These are phyloP conservation scores for Phytophthora pini DNA, from an alignment of 352 stramenopile species.

Conservation along the genomic window DNA sequence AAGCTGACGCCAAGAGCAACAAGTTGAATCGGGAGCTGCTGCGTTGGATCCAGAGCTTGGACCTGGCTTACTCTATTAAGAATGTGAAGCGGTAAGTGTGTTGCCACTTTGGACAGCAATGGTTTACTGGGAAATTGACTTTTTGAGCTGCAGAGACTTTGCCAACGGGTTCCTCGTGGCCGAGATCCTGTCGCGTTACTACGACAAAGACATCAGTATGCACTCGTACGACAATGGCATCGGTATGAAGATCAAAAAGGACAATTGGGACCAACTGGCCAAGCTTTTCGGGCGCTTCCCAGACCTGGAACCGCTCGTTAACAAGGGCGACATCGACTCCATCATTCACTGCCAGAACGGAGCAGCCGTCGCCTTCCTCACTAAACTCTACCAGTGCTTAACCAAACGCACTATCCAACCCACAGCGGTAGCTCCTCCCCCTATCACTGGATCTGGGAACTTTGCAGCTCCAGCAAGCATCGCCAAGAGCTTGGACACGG, in stretches of 20 bases:
- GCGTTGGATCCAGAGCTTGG: conserved; percentile 93
- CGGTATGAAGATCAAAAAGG: conserved; percentile 89
- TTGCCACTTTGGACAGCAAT: not conserved
- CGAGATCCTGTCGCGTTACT: conserved; percentile 93
- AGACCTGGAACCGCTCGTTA: conserved; percentile 68
- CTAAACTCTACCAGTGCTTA: conserved; percentile 91
- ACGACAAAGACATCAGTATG: conserved; percentile 94
- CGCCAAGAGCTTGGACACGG: conserved; percentile 32
- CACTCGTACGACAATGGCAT: conserved; percentile 94
- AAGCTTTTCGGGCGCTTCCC: conserved; percentile 81
- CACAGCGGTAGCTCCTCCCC: conserved; percentile 32
- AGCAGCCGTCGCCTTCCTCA: conserved; percentile 84
- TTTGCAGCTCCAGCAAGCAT: conserved; percentile 23
- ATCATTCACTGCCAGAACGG: conserved; percentile 93
- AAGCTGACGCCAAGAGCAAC: conserved; percentile 44
- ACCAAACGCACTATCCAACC: conserved; percentile 89
- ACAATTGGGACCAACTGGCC: conserved; percentile 92
- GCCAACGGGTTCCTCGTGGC: conserved; percentile 92
- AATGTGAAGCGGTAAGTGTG: conserved; percentile 89
- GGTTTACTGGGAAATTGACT: not conserved
- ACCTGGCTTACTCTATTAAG: conserved; percentile 94
- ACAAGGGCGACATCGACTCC: conserved; percentile 69
- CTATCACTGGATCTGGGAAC: conserved; percentile 12
- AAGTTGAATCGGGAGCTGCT: conserved; percentile 91
- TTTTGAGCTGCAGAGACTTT: conserved; percentile 67